Evolutionary conservation across 2,329 filamentous ascomycete species (phyloP).

Genomic region (Penicillium hesseltinei): DNA sequence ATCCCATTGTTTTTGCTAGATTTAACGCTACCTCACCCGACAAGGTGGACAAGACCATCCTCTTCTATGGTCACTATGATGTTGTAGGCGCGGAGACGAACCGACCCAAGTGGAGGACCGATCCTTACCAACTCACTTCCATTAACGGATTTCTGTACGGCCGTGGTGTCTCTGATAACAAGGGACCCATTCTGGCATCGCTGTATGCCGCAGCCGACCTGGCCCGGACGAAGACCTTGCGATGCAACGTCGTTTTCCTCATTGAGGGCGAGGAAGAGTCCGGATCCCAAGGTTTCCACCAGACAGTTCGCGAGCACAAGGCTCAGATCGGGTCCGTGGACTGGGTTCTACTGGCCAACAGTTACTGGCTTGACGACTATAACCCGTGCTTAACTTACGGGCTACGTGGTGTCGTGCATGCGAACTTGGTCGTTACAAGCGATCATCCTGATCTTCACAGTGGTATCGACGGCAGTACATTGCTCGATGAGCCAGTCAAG

Average conservation of each 20-base stretch:
- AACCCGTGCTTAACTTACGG: conserved; percentile 95
- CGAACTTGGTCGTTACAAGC: conserved; percentile 83
- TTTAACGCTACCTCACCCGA: conserved; percentile 72
- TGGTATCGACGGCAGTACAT: conserved; percentile 89
- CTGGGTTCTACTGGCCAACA: conserved; percentile 93
- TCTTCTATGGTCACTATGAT: conserved; percentile 98
- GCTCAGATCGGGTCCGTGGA: conserved; percentile 84
- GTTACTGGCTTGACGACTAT: conserved; percentile 96
- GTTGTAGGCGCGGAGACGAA: conserved; percentile 87
- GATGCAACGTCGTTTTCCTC: conserved; percentile 86
- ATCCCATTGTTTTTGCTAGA: conserved; percentile 88
- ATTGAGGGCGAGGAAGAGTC: conserved; percentile 97
- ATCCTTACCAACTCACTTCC: conserved; percentile 87
- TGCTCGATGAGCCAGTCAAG: conserved; percentile 87
- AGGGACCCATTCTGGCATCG: conserved; percentile 90
- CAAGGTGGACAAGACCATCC: conserved; percentile 72
- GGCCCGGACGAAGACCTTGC: conserved; percentile 75
- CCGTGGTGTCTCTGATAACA: conserved; percentile 95
- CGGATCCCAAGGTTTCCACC: conserved; percentile 84
- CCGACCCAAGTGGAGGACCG: conserved; percentile 76
- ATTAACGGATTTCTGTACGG: conserved; percentile 92
- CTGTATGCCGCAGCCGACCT: conserved; percentile 91
- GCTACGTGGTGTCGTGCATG: conserved; percentile 87
- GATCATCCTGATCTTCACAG: conserved; percentile 86
- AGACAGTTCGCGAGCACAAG: conserved; percentile 77